Percentiles rank a stretch among this genome's conserved stretches.
Conservation (phyloP, 257 asterid genomes). For the Thymus mandschuricus region DNA sequence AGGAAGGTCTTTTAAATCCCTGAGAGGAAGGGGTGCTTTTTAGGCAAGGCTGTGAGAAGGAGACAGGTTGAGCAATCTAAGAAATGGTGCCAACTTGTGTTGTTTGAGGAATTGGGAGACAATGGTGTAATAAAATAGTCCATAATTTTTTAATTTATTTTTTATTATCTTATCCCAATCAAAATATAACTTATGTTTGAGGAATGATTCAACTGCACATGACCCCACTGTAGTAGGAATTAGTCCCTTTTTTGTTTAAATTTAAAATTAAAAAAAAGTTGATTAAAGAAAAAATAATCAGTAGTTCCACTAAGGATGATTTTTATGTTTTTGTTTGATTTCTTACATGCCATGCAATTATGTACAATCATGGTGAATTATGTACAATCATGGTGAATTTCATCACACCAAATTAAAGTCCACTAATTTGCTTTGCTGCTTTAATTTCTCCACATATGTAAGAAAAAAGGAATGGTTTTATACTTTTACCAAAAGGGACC, state of each 20-base stretch:
- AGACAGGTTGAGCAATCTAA: slow-evolving; percentile 63
- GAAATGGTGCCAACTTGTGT: slow-evolving; percentile 60
- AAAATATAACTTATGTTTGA: slow-evolving; percentile 24
- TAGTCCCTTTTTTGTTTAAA: neutral
- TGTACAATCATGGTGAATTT: neutral
- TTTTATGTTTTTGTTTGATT: neutral
- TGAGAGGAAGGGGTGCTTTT: slow-evolving; percentile 38
- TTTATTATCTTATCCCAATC: slow-evolving; percentile 39
- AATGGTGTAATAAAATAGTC: slow-evolving; percentile 49
- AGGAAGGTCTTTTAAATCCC: slow-evolving; percentile 33
- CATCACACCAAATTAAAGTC: neutral
- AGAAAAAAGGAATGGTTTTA: too few relatives aligned
- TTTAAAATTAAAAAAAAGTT: neutral
- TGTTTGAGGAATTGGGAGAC: slow-evolving; percentile 79
- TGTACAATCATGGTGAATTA: neutral
- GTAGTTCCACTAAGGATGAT: slow-evolving; percentile 35
- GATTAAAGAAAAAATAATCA: slow-evolving; percentile 40
- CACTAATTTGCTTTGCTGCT: neutral
- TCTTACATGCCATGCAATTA: slow-evolving; percentile 19
- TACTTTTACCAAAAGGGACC: neutral
- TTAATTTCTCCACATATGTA: too few relatives aligned
- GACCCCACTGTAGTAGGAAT: slow-evolving; percentile 48
- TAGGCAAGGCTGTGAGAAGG: slow-evolving; percentile 41
- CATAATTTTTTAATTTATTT: slow-evolving; percentile 30
- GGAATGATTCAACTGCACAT: slow-evolving; percentile 35